Conservation (phyloP, 2,329 filamentous ascomycete species). For the Boeremia exigua region DNA sequence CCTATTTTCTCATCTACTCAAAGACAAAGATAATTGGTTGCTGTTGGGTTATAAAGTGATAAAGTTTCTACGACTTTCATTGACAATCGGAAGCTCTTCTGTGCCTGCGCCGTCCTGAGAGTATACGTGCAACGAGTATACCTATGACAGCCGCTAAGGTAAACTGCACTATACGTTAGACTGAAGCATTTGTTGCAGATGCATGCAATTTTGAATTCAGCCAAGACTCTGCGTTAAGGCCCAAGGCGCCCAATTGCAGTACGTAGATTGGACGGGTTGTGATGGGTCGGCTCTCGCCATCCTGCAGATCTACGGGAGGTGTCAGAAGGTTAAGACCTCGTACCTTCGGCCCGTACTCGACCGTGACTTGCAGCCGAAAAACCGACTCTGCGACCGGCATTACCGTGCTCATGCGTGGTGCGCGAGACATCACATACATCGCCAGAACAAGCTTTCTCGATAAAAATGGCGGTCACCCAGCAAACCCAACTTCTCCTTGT, state of each 20-base stretch:
- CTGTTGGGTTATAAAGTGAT: too few relatives aligned
- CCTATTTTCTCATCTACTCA: too few relatives aligned
- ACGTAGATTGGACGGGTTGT: not conserved
- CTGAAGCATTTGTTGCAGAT: not conserved
- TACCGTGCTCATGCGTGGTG: not conserved
- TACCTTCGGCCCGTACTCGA: slow-evolving; percentile 12
- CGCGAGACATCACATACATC: not conserved
- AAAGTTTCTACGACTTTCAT: too few relatives aligned
- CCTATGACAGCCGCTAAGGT: too few relatives aligned
- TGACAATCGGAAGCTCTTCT: too few relatives aligned
- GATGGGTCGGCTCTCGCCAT: not conserved
- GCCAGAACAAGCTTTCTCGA: not conserved
- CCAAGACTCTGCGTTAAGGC: slow-evolving; percentile 4
- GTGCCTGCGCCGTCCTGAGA: too few relatives aligned
- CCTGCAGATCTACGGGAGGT: slow-evolving; percentile 5
- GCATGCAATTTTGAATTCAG: slow-evolving; percentile 5
- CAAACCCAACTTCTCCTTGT: not conserved
- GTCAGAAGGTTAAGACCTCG: not conserved
- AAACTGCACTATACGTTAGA: slow-evolving; percentile 3
- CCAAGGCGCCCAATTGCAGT: slow-evolving; percentile 5
- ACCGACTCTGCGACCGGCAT: not conserved
- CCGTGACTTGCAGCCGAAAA: slow-evolving; percentile 2
- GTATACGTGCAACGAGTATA: too few relatives aligned
- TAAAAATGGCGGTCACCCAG: not conserved
- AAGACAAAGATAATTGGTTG: too few relatives aligned